These are phyloP conservation scores for Hanseniaspora guilliermondii DNA, from an alignment of 805 yeast species.

Conservation along the genomic window DNA sequence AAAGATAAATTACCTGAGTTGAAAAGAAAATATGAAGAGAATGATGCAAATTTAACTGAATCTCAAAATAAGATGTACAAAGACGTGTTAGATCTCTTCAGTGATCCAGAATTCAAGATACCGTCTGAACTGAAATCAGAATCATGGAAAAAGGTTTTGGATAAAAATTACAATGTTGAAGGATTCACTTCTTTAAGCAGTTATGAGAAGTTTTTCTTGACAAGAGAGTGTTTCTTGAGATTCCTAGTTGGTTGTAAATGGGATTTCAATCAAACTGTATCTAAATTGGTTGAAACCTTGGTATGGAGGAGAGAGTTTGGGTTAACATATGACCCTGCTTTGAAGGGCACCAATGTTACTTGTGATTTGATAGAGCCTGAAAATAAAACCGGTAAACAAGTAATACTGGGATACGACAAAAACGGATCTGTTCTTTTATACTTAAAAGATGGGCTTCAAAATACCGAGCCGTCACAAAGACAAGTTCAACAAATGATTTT, in stretches of 20 bases:
- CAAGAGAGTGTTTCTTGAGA: constrained; percentile 41
- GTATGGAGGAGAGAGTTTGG: constrained; percentile 48
- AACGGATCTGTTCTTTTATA: constrained; percentile 43
- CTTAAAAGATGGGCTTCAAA: constrained; percentile 43
- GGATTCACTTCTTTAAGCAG: constrained; percentile 28
- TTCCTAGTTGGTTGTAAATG: constrained; percentile 43
- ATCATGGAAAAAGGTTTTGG: constrained; percentile 1
- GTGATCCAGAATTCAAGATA: constrained; percentile 17
- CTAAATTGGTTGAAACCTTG: constrained; percentile 36
- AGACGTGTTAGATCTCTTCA: constrained; percentile 18
- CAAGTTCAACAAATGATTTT: constrained; percentile 47
- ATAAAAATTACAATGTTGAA: constrained; percentile 29
- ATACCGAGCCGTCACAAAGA: constrained; percentile 38
- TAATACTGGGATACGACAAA: constrained; percentile 43
- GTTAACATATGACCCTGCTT: constrained; percentile 30
- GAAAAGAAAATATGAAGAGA: constrained; percentile 5
- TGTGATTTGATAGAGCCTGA: constrained; percentile 36
- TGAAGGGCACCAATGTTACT: constrained; percentile 24
- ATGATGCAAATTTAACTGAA: constrained; percentile 15
- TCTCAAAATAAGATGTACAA: constrained; percentile 19
- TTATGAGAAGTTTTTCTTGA: constrained; percentile 29
- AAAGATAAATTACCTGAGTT: not conserved
- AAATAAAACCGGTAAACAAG: constrained; percentile 42
- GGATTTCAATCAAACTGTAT: constrained; percentile 34
- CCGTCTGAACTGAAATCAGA: constrained; percentile 16